Percentiles rank a stretch among this genome's conserved stretches.
Evolutionary conservation across 2,329 filamentous ascomycete genomes (phyloP).

Genomic region (Aureobasidium namibiae): DNA sequence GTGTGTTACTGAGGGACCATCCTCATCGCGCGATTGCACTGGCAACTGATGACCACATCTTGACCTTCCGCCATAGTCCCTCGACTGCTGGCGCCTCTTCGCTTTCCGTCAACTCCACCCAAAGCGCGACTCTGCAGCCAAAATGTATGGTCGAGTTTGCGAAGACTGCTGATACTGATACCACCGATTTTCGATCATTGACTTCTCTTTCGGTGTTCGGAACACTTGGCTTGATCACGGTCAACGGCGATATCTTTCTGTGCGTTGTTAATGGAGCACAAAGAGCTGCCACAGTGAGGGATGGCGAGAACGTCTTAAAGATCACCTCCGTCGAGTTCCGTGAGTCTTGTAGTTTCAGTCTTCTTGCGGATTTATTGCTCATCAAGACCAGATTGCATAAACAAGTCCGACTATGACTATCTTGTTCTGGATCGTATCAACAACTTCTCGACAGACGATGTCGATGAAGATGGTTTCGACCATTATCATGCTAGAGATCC

Average conservation of each 20-base stretch:
- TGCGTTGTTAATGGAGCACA: constrained; percentile 77
- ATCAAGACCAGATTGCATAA: constrained; percentile 62
- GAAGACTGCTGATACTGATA: constrained; percentile 53
- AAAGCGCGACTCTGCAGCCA: constrained; percentile 32
- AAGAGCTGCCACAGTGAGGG: constrained; percentile 71
- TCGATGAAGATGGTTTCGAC: constrained; percentile 46
- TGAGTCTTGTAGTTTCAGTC: constrained; percentile 24
- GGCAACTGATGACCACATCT: constrained; percentile 66
- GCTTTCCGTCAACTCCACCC: constrained; percentile 27
- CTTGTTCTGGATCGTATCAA: constrained; percentile 53
- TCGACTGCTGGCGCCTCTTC: constrained; percentile 49
- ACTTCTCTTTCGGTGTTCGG: constrained; percentile 69
- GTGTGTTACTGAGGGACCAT: constrained; percentile 76
- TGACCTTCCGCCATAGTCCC: constrained; percentile 75
- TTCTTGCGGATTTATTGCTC: background rate
- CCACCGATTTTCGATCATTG: constrained; percentile 69
- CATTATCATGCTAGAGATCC: constrained; percentile 55
- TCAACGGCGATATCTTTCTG: constrained; percentile 78
- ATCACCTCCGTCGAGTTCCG: constrained; percentile 81
- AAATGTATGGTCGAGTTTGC: constrained; percentile 87
- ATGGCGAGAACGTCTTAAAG: constrained; percentile 80
- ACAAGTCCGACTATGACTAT: constrained; percentile 76
- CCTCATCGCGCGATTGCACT: constrained; percentile 84
- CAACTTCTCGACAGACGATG: constrained; percentile 45
- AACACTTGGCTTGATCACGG: constrained; percentile 78